phyloP scores from a whole-genome alignment of 2,329 filamentous ascomycete genomes.

The Fusarium verrucosum region DNA sequence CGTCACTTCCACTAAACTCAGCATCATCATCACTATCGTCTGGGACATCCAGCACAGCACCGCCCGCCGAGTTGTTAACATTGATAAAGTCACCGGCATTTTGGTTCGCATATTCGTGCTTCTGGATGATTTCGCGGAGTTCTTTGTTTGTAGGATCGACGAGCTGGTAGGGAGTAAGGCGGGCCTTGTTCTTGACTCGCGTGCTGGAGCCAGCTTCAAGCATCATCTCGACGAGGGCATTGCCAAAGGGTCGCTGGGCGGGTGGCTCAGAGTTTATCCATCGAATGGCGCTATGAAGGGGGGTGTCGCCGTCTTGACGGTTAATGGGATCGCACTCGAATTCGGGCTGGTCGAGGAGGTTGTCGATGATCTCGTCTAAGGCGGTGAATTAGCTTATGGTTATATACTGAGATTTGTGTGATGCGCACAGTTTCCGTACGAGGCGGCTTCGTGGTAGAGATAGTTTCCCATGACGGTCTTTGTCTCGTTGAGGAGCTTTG shows the following conservation, averaged over 20 bases:
- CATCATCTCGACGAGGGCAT: constrained; percentile 78
- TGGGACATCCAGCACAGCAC: constrained; percentile 32
- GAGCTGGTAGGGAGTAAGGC: constrained; percentile 75
- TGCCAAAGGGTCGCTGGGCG: constrained; percentile 71
- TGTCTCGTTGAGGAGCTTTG: constrained; percentile 84
- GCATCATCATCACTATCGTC: constrained; percentile 62
- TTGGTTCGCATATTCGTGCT: constrained; percentile 72
- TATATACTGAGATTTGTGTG: background rate
- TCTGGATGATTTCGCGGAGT: constrained; percentile 70
- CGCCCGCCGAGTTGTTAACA: constrained; percentile 41
- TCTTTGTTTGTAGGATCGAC: constrained; percentile 75
- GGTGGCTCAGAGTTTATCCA: constrained; percentile 76
- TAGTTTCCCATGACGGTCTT: constrained; percentile 88
- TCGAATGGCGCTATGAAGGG: constrained; percentile 79
- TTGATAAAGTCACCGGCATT: constrained; percentile 67
- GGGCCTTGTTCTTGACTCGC: constrained; percentile 73
- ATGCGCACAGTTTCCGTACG: constrained; percentile 83
- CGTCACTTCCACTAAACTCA: constrained; percentile 71
- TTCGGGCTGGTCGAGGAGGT: constrained; percentile 82
- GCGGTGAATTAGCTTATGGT: constrained; percentile 19
- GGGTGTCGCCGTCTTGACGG: constrained; percentile 77
- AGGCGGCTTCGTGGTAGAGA: constrained; percentile 88
- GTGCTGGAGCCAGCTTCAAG: constrained; percentile 77
- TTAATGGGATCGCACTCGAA: constrained; percentile 86
- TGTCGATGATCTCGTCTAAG: constrained; percentile 80